These are phyloP conservation scores for Taphrina populina DNA, from an alignment of 1,139 yeast genomes.

Conservation along the genomic window DNA sequence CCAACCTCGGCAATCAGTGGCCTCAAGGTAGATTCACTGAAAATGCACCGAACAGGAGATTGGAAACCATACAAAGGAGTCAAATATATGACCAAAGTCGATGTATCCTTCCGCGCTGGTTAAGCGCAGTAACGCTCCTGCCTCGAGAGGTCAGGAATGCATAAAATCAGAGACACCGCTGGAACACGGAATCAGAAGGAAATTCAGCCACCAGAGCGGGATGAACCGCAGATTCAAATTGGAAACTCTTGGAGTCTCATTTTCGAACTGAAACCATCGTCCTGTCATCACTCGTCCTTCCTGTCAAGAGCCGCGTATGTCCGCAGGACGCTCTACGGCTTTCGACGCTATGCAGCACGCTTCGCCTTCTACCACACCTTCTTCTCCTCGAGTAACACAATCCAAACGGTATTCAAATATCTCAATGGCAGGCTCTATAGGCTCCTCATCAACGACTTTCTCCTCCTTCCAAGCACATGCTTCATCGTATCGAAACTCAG, in stretches of 20 bases:
- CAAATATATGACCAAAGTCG: conserved; percentile 62
- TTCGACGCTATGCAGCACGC: no score
- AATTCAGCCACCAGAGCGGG: no score
- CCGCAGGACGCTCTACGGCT: no score
- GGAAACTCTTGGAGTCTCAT: no score
- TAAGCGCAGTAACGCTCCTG: no score
- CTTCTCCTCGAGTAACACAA: conserved; percentile 5
- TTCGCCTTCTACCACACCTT: background rate
- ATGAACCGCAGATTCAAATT: no score
- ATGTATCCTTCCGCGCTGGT: conserved; percentile 8
- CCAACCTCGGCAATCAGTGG: conserved; percentile 64
- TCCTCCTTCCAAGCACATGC: conserved; percentile 2
- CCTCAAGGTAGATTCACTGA: conserved; percentile 63
- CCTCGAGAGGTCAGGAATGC: no score
- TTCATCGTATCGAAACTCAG: background rate
- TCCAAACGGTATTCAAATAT: conserved; percentile 15
- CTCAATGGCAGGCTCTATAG: background rate
- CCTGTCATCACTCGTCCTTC: no score
- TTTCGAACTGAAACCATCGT: no score
- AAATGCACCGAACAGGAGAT: conserved; percentile 59
- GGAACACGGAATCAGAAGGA: no score
- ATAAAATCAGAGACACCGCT: no score
- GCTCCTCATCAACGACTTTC: background rate
- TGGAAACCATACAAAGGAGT: conserved; percentile 90
- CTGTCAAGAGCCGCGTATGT: no score